Evolutionary conservation across 345 rosid species (phyloP).

Genomic region (Iberis pinnata): DNA sequence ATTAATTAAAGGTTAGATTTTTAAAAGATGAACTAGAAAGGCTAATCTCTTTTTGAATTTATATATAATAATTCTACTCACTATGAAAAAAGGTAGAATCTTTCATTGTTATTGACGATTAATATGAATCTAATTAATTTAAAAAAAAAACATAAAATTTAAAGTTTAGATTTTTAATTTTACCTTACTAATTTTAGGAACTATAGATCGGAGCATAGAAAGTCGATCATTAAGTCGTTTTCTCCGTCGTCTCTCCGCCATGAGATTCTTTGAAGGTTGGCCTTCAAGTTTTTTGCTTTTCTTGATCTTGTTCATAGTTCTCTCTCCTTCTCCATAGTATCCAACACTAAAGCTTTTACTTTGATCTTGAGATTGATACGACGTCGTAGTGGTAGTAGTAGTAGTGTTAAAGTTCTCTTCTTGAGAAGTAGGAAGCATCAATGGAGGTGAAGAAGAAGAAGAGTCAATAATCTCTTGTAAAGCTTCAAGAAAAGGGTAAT

Average conservation of each 20-base stretch:
- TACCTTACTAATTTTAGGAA: constrained; percentile 95
- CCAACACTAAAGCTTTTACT: constrained; percentile 38
- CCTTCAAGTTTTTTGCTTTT: constrained; percentile 62
- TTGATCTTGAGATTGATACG: constrained; percentile 44
- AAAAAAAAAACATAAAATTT: background rate
- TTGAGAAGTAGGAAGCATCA: constrained; percentile 19
- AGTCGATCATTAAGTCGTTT: constrained; percentile 77
- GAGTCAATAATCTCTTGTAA: constrained; percentile 34
- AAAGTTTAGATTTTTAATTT: background rate
- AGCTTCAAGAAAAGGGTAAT: constrained; percentile 38
- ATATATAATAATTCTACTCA: background rate
- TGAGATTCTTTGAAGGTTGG: constrained; percentile 84
- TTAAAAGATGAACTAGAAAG: background rate
- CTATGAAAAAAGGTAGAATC: background rate
- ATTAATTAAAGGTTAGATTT: constrained; percentile 11
- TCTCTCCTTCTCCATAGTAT: constrained; percentile 31
- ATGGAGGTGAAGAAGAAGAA: constrained; percentile 34
- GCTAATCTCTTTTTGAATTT: constrained; percentile 16
- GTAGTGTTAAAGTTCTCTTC: constrained; percentile 14
- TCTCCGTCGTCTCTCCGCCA: constrained; percentile 87
- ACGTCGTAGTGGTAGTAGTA: background rate
- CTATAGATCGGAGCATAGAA: constrained; percentile 87
- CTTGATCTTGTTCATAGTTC: constrained; percentile 24
- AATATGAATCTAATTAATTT: background rate
- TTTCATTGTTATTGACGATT: constrained; percentile 18